Conservation (phyloP, 1,284 basidiomycete genomes). For the Melanopsichium pennsylvanicum region DNA sequence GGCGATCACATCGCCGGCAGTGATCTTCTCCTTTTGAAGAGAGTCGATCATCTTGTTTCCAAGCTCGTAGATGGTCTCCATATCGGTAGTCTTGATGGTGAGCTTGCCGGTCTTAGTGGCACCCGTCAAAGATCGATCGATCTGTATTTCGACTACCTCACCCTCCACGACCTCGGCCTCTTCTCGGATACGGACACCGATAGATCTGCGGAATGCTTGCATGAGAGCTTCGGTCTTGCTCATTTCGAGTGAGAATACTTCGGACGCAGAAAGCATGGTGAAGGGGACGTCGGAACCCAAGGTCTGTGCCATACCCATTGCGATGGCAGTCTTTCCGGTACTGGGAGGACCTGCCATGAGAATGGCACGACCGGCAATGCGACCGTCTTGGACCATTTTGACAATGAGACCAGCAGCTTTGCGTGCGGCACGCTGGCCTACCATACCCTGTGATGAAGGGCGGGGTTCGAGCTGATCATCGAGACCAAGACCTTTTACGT, state of each 20-base stretch:
- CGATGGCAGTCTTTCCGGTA: slow-evolving; percentile 96
- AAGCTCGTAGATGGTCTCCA: slow-evolving; percentile 99
- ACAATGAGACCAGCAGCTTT: slow-evolving; percentile 97
- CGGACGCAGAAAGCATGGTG: slow-evolving; percentile 94
- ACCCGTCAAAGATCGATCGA: slow-evolving; percentile 94
- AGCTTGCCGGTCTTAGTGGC: slow-evolving; percentile 97
- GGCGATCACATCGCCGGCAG: slow-evolving; percentile 92
- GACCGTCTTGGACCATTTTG: slow-evolving; percentile 95
- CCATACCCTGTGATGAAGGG: slow-evolving; percentile 87
- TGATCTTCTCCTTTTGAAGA: slow-evolving; percentile 92
- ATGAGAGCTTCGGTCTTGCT: slow-evolving; percentile 98
- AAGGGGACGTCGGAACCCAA: slow-evolving; percentile 94
- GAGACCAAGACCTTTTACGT: slow-evolving; percentile 74
- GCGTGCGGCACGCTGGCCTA: slow-evolving; percentile 91
- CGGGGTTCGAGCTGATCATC: slow-evolving; percentile 89
- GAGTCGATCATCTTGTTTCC: slow-evolving; percentile 99
- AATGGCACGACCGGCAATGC: slow-evolving; percentile 92
- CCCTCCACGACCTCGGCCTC: slow-evolving; percentile 97
- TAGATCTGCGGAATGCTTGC: slow-evolving; percentile 92
- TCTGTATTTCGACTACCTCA: slow-evolving; percentile 98
- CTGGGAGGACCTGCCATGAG: slow-evolving; percentile 95
- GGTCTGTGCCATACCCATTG: slow-evolving; percentile 93
- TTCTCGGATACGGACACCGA: slow-evolving; percentile 96
- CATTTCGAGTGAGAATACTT: slow-evolving; percentile 94
- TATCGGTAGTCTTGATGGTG: slow-evolving; percentile 97